Percentiles rank a stretch among this genome's conserved stretches.
phyloP scores from a whole-genome alignment of 2,329 filamentous ascomycete genomes.

The Sporothrix luriei region DNA sequence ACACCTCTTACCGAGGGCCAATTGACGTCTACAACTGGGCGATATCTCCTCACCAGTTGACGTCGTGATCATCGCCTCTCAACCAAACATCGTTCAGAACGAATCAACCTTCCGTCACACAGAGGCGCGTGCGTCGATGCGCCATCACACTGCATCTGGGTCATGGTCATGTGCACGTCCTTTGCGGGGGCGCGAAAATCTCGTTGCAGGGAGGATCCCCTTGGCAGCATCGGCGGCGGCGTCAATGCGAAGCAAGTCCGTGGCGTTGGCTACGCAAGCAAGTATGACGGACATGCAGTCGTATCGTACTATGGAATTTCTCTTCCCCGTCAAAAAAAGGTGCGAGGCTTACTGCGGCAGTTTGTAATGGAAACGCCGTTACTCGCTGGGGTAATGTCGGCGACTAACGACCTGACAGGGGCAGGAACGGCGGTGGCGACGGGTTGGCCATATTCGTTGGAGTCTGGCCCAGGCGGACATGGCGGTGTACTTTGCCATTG shows the following conservation, averaged over 20 bases:
- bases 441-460: background rate
- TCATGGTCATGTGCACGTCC: background rate
- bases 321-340: background rate
- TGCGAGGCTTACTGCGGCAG: background rate
- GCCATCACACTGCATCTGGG: background rate
- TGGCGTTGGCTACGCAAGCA: background rate
- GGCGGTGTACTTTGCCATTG: too few species aligned
- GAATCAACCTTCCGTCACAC: background rate
- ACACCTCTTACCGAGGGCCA: background rate
- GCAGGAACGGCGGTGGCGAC: background rate
- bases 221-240: background rate
- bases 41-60: background rate
- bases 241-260: background rate
- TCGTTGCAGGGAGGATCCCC: background rate
- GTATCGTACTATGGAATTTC: background rate
- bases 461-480: background rate
- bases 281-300: background rate
- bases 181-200: background rate
- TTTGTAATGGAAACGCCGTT: background rate
- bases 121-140: background rate
- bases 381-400: conserved; percentile 14
- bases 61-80: background rate
- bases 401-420: background rate
- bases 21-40: background rate
- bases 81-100: background rate